phyloP scores from a whole-genome alignment of 2,329 filamentous ascomycete species.

The Magnaporthiopsis rhizophila region DNA sequence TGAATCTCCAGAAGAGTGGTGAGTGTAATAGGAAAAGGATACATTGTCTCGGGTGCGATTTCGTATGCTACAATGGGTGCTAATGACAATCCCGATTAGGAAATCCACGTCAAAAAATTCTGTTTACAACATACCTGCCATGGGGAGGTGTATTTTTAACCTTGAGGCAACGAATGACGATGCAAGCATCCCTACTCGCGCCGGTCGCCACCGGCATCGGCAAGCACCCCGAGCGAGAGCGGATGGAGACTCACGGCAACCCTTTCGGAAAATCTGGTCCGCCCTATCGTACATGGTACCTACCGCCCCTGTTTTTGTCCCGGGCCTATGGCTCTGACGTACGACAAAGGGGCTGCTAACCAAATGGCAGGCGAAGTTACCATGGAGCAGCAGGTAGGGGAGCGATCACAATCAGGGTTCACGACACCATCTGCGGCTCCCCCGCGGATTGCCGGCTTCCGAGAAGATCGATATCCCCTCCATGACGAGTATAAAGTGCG shows the following conservation, averaged over 20 bases:
- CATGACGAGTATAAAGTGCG: background rate
- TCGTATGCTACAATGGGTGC: no score
- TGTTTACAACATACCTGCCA: no score
- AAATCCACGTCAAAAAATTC: no score
- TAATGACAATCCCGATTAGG: no score
- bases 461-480: background rate
- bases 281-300: no score
- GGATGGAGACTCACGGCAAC: background rate
- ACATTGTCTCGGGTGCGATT: no score
- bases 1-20: no score
- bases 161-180: background rate
- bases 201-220: background rate
- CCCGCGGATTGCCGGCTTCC: background rate
- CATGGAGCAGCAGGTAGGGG: background rate
- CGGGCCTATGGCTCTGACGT: background rate
- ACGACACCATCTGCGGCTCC: background rate
- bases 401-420: no score
- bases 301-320: background rate
- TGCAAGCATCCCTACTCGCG: background rate
- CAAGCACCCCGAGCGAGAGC: no score
- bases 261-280: background rate
- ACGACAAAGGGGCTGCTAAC: background rate
- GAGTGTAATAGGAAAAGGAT: no score
- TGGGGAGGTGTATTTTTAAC: background rate
- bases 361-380: background rate